These are phyloP conservation scores for Penicillium nordicum DNA, from an alignment of 2,329 filamentous ascomycete species.

Conservation along the genomic window DNA sequence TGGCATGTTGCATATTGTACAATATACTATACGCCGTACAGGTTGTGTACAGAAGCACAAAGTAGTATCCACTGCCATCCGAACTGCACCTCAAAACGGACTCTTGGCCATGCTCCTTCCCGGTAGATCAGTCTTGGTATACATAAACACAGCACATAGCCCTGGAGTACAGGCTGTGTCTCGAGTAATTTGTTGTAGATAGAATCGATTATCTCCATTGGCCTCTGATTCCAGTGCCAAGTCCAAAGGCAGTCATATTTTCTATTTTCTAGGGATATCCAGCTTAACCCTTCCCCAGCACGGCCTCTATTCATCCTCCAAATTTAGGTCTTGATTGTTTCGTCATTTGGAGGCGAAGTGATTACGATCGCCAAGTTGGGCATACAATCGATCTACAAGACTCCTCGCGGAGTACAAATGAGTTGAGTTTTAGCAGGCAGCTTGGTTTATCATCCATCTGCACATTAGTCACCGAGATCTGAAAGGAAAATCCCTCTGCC, in stretches of 20 bases:
- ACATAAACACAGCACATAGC: background rate
- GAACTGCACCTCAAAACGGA: background rate
- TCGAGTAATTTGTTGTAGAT: background rate
- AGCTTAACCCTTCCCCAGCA: background rate
- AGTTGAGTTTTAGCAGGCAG: background rate
- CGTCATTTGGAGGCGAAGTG: constrained; percentile 3
- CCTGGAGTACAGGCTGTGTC: background rate
- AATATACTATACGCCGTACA: background rate
- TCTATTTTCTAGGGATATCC: constrained; percentile 1
- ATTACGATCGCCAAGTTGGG: constrained; percentile 2
- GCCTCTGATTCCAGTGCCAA: background rate
- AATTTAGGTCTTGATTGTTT: background rate
- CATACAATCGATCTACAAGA: constrained; percentile 7
- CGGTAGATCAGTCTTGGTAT: constrained; percentile 11
- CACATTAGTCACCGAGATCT: background rate
- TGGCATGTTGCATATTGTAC: background rate
- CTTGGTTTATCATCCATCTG: background rate
- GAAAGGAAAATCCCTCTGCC: background rate
- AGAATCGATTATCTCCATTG: background rate
- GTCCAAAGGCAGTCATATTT: constrained; percentile 3
- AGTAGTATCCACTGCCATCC: constrained; percentile 2
- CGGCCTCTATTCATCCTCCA: constrained; percentile 1
- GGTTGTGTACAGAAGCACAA: background rate
- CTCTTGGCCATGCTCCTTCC: constrained; percentile 11
- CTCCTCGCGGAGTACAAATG: background rate